Percentiles rank a stretch among this genome's conserved stretches.
Evolutionary conservation across 2,329 filamentous ascomycete species (phyloP).

Genomic region (Penicillium sp.): DNA sequence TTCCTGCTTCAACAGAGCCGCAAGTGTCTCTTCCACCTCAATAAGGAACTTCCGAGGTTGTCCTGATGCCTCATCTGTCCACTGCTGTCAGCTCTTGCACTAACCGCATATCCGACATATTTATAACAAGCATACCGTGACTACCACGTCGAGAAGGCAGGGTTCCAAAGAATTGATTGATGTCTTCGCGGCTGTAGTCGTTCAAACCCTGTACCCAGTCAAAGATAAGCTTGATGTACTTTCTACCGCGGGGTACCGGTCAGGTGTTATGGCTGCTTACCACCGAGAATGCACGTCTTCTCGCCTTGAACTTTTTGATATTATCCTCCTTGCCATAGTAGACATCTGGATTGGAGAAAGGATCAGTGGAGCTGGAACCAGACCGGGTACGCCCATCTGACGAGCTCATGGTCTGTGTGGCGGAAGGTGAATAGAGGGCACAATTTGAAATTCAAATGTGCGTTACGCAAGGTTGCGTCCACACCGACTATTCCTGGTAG

Average conservation of each 20-base stretch:
- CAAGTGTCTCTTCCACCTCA: slow-evolving; percentile 78
- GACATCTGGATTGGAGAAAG: slow-evolving; percentile 57
- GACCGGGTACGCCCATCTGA: slow-evolving; percentile 40
- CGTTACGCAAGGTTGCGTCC: slow-evolving; percentile 19
- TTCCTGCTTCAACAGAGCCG: slow-evolving; percentile 77
- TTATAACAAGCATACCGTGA: slow-evolving; percentile 38
- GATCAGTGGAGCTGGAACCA: slow-evolving; percentile 53
- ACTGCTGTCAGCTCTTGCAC: slow-evolving; percentile 16
- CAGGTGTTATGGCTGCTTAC: slow-evolving; percentile 42
- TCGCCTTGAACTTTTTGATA: slow-evolving; percentile 46
- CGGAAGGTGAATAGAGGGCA: slow-evolving; percentile 8
- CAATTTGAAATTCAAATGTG: slow-evolving; percentile 19
- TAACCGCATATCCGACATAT: neutral
- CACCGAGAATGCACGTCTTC: slow-evolving; percentile 56
- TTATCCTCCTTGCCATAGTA: slow-evolving; percentile 59
- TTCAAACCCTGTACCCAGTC: slow-evolving; percentile 34
- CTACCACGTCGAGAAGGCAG: slow-evolving; percentile 43
- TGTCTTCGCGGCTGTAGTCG: slow-evolving; percentile 38
- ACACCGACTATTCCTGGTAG: slow-evolving; percentile 23
- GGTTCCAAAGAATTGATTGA: slow-evolving; percentile 37
- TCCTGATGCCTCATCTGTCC: slow-evolving; percentile 68
- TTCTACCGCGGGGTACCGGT: slow-evolving; percentile 15
- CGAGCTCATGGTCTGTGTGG: slow-evolving; percentile 40
- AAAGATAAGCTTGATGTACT: slow-evolving; percentile 15
- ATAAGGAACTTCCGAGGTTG: slow-evolving; percentile 78